Conservation (phyloP, 805 yeast species). For the Yarrowia alimentaria region DNA sequence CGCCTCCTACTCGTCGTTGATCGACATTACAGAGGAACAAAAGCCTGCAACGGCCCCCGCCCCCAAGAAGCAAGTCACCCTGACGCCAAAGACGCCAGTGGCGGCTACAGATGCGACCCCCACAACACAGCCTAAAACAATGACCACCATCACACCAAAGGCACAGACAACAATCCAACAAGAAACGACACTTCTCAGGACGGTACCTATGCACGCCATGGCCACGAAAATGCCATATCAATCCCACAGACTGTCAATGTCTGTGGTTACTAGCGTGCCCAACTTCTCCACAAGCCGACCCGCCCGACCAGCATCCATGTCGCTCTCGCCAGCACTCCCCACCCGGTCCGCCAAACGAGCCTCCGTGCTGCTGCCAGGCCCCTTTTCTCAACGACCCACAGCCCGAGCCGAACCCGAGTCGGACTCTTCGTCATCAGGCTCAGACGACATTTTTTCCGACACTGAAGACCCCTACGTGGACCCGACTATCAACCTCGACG, state of each 20-base stretch:
- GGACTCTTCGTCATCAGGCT: constrained; percentile 1
- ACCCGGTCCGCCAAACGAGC: constrained; percentile 16
- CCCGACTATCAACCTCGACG: constrained; percentile 22
- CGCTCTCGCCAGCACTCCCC: constrained; percentile 15
- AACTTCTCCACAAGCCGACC: not conserved
- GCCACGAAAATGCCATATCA: not conserved
- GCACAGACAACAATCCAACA: not conserved
- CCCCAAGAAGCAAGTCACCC: too few relatives aligned
- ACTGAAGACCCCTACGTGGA: constrained; percentile 16
- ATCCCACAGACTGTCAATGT: constrained; percentile 3
- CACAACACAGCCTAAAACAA: not conserved
- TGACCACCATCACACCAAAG: constrained; percentile 2
- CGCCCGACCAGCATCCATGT: constrained; percentile 22
- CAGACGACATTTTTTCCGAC: constrained; percentile 21
- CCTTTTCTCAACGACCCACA: constrained; percentile 6
- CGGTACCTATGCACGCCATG: not conserved
- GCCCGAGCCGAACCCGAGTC: constrained; percentile 16
- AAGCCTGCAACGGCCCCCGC: too few relatives aligned
- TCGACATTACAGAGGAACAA: constrained; percentile 4
- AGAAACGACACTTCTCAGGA: too few relatives aligned
- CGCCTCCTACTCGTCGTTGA: constrained; percentile 15
- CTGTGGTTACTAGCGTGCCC: not conserved
- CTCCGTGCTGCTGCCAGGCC: not conserved
- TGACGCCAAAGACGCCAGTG: too few relatives aligned
- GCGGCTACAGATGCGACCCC: too few relatives aligned